Evolutionary conservation across 768 basidiomycete species (phyloP).

Genomic region (Mrakia gelida): DNA sequence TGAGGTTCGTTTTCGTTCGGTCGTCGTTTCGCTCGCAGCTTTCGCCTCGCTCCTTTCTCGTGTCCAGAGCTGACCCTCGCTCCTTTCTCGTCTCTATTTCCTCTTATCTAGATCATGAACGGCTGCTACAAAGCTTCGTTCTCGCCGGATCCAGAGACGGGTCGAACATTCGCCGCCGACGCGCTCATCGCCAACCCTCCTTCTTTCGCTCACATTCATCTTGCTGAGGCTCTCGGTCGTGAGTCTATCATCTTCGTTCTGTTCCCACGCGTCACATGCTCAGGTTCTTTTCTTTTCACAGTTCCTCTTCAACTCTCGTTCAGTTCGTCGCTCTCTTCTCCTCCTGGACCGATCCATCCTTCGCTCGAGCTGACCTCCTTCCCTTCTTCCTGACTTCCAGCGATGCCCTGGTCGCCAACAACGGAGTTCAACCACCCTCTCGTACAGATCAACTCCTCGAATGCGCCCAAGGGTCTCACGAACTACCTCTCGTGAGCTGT

Average conservation of each 20-base stretch:
- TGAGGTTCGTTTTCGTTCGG: constrained; percentile 37
- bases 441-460: constrained; percentile 57
- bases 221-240: constrained; percentile 59
- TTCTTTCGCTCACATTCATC: constrained; percentile 61
- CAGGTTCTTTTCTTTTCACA: not conserved
- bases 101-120: constrained; percentile 50
- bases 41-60: too few species aligned
- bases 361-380: too few species aligned
- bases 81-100: too few species aligned
- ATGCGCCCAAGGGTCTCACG: constrained; percentile 54
- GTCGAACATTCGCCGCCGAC: constrained; percentile 55
- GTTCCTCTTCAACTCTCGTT: constrained; percentile 37
- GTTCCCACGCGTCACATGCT: constrained; percentile 37
- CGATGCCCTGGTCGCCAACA: constrained; percentile 63
- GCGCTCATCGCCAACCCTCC: constrained; percentile 67
- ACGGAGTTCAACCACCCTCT: constrained; percentile 60
- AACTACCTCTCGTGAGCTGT: constrained; percentile 42
- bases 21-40: too few species aligned
- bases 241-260: constrained; percentile 53
- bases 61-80: too few species aligned
- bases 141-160: constrained; percentile 50
- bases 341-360: too few species aligned
- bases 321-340: constrained; percentile 9
- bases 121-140: constrained; percentile 59
- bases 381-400: constrained; percentile 33